Evolutionary conservation across 106 monocot species (phyloP), one percentile per base, ranked within the genome.

Genomic region (Dendrobium catenatum): DNA sequence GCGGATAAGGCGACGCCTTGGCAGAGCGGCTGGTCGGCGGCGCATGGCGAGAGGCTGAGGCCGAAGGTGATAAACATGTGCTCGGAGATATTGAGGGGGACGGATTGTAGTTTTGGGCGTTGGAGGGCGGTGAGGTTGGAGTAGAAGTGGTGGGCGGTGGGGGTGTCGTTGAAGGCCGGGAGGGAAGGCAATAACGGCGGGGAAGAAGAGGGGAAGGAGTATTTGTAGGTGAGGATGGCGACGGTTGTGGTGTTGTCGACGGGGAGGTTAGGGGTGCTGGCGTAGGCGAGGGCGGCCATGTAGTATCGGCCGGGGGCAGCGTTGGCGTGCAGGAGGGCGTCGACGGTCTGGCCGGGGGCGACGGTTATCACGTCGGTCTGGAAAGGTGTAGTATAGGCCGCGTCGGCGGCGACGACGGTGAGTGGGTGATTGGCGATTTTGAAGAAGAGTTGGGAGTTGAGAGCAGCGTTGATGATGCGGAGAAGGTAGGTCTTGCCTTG

Each of bases 401-500:
- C 93, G 79, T 96, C 95, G 27, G 81, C 80, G 27, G 85, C 95
- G 37, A 96, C 91, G 3, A 96, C 89, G 13, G 81, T 89, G 84
- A 96, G 78, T 0, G 18, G 43, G 86, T 96, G 95, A 33, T 89
- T 84, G 40, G 95, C 93, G 3, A 96, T 70, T 81, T 88, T 91
- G 89, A 88, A 96, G 93, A 96, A 96, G 84, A 88, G 82, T 78
- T 91, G 86, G 78, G 72, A 86, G 77, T 93, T 83, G 82, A 96
- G 85, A 16, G 95, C 95, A 43, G 95, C 91, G 82, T 91, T 96
- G 81, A 96, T 88, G 86, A 96, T 85, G 1, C 95, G 91, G 33
- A 96, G 86, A 76, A 93, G 10, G 85, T 96, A 96, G 16, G 88
- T 93, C 73, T 91, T 67, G 0, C 89, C 89, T 1, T 55, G 64